These are phyloP conservation scores for Pythium brachiatum DNA, from an alignment of 352 stramenopile genomes.

Conservation along the genomic window DNA sequence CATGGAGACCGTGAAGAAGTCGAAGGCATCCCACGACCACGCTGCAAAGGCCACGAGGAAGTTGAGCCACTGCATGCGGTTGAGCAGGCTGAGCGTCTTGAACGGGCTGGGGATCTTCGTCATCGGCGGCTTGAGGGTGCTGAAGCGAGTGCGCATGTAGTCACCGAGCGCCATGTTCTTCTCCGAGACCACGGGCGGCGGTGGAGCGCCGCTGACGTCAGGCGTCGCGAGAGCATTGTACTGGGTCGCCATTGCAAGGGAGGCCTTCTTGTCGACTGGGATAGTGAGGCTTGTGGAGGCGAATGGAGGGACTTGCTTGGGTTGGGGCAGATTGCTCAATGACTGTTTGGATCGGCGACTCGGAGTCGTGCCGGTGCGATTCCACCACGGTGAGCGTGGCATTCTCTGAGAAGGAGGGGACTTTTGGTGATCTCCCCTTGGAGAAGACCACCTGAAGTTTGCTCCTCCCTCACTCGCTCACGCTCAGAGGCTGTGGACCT, in stretches of 20 bases:
- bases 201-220: not conserved
- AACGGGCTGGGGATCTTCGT: not conserved
- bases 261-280: too few relatives aligned
- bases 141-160: conserved; percentile 29
- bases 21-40: conserved; percentile 50
- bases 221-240: not conserved
- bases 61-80: conserved; percentile 15
- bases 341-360: too few relatives aligned
- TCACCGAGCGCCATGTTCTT: conserved; percentile 30
- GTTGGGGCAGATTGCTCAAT: too few relatives aligned
- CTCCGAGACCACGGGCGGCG: not conserved
- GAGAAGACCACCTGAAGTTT: too few relatives aligned
- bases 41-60: conserved; percentile 25
- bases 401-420: too few relatives aligned
- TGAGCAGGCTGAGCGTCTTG: conserved; percentile 19
- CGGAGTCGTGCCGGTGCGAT: too few relatives aligned
- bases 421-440: too few relatives aligned
- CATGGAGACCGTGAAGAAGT: conserved; percentile 57
- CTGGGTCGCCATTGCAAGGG: not conserved
- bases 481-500: too few relatives aligned
- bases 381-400: too few relatives aligned
- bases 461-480: too few relatives aligned
- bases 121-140: conserved; percentile 34
- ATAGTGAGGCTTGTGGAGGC: too few relatives aligned
- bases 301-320: not conserved